Conservation (phyloP, 2,329 filamentous ascomycete genomes). For the Cordyceps tenuipes region DNA sequence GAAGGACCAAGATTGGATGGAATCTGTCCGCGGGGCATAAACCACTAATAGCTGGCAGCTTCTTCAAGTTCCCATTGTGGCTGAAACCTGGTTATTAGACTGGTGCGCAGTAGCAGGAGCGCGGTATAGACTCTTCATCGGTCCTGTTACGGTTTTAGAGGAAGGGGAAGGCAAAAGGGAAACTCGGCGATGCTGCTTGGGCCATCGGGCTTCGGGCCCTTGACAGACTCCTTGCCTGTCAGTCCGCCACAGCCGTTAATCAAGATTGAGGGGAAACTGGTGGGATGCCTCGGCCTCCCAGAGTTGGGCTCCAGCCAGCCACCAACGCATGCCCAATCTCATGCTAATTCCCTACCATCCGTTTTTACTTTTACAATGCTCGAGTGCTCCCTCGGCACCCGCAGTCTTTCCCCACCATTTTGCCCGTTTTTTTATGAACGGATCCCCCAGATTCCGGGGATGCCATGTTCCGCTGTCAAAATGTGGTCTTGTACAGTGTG, state of each 20-base stretch:
- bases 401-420: background rate
- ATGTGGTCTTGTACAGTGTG: background rate
- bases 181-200: background rate
- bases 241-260: background rate
- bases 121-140: too few species aligned
- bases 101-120: background rate
- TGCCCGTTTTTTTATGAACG: background rate
- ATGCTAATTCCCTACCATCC: background rate
- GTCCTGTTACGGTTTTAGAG: background rate
- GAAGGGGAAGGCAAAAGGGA: background rate
- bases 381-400: slow-evolving; percentile 1
- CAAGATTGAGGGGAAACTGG: background rate
- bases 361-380: too few species aligned
- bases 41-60: background rate
- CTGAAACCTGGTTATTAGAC: too few species aligned
- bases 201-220: background rate
- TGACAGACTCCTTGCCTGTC: background rate
- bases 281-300: background rate
- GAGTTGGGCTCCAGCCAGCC: background rate
- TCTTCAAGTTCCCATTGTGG: background rate
- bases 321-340: background rate
- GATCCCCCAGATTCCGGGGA: background rate
- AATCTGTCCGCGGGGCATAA: background rate
- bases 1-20: too few species aligned
- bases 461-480: background rate